A percentile compares a stretch with the other conserved stretches of the same genome.
Evolutionary conservation across 2,329 filamentous ascomycete genomes (phyloP).

Genomic region (Fusarium sp.): DNA sequence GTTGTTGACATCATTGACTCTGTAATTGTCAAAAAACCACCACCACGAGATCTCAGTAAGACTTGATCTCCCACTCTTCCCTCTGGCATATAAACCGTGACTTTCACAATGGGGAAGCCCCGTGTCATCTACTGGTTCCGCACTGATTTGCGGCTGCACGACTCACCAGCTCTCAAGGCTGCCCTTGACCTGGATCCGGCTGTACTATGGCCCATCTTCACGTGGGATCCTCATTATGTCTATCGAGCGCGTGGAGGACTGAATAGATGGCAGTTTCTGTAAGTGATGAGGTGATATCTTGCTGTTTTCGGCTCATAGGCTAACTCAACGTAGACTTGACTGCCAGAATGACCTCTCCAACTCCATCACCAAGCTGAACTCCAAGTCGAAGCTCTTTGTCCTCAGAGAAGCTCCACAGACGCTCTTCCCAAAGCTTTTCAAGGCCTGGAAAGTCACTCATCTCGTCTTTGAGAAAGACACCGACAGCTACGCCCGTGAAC

Average conservation of each 20-base stretch:
- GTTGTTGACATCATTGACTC: slow-evolving; percentile 46
- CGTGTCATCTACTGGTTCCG: slow-evolving; percentile 82
- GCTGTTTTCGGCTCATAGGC: not conserved
- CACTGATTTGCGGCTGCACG: slow-evolving; percentile 81
- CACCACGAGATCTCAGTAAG: not conserved
- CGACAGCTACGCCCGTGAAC: slow-evolving; percentile 75
- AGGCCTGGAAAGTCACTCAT: slow-evolving; percentile 79
- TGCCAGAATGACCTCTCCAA: slow-evolving; percentile 78
- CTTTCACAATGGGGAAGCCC: slow-evolving; percentile 46
- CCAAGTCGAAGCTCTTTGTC: slow-evolving; percentile 77
- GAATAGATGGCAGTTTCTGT: slow-evolving; percentile 82
- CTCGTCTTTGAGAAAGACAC: slow-evolving; percentile 85
- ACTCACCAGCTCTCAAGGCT: slow-evolving; percentile 79
- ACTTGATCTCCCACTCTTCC: not conserved
- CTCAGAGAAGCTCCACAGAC: slow-evolving; percentile 79
- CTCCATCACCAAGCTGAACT: slow-evolving; percentile 76
- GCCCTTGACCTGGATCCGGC: slow-evolving; percentile 77
- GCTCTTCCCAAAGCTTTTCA: slow-evolving; percentile 78
- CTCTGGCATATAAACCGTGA: not conserved
- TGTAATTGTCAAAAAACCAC: not conserved
- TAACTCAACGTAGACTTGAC: slow-evolving; percentile 65
- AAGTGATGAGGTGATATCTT: slow-evolving; percentile 28
- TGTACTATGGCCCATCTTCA: slow-evolving; percentile 80
- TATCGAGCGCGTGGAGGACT: slow-evolving; percentile 76
- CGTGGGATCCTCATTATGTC: slow-evolving; percentile 85